phyloP scores from a whole-genome alignment of 176 grass and related monocot species.

The Oryza meyeriana region DNA sequence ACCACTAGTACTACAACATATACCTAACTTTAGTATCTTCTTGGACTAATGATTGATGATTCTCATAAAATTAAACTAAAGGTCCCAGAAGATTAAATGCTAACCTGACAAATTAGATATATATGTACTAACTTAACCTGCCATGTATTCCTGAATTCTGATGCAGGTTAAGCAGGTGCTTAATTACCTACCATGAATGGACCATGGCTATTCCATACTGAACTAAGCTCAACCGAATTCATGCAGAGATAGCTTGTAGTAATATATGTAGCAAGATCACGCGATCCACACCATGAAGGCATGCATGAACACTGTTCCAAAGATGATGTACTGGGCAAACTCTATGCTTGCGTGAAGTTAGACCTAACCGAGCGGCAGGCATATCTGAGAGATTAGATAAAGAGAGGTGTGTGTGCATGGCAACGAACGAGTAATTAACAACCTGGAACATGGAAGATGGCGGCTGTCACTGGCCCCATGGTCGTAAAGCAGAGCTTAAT shows the following conservation, averaged over 20 bases:
- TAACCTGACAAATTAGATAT: not conserved
- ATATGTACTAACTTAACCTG: not conserved
- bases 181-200: not conserved
- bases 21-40: not conserved
- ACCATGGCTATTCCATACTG: not conserved
- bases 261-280: no score
- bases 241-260: not conserved
- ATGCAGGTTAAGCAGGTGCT: not conserved
- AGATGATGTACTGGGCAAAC: no score
- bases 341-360: not conserved
- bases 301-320: no score
- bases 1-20: slow-evolving; percentile 1
- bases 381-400: no score
- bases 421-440: not conserved
- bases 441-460: slow-evolving; percentile 25
- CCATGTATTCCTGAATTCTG: not conserved
- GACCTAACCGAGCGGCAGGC: not conserved
- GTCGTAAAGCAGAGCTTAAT: not conserved
- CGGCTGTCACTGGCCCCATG: slow-evolving; percentile 23
- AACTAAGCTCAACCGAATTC: not conserved
- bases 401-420: not conserved
- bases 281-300: no score
- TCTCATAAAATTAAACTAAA: not conserved
- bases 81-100: slow-evolving; percentile 3
- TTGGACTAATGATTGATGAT: slow-evolving; percentile 6